Evolutionary conservation across 352 stramenopile genomes (phyloP).

Genomic region (Pythium phragmitis): DNA sequence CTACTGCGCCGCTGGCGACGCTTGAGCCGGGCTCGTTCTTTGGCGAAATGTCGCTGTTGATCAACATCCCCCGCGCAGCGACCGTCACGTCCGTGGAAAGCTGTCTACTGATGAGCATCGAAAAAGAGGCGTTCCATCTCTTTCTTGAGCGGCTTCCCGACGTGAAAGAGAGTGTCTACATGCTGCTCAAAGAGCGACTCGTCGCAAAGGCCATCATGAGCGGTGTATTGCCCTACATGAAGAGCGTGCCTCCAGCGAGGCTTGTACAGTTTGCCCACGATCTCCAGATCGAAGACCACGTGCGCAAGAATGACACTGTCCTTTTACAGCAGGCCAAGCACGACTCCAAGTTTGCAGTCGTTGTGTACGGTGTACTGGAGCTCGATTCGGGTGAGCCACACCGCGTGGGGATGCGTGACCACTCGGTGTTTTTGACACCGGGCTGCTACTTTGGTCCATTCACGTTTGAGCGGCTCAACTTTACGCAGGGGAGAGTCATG

Average conservation of each 20-base stretch:
- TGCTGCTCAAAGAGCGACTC: constrained; percentile 66
- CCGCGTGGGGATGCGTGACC: constrained; percentile 33
- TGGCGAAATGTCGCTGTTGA: constrained; percentile 78
- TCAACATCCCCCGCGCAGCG: constrained; percentile 73
- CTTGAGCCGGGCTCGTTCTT: constrained; percentile 75
- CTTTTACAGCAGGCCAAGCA: constrained; percentile 44
- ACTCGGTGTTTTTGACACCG: constrained; percentile 59
- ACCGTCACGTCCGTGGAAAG: constrained; percentile 67
- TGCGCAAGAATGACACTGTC: constrained; percentile 56
- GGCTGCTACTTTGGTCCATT: constrained; percentile 75
- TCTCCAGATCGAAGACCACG: constrained; percentile 64
- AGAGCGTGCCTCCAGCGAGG: constrained; percentile 44
- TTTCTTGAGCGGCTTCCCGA: constrained; percentile 61
- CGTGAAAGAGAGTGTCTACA: constrained; percentile 46
- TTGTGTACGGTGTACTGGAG: constrained; percentile 73
- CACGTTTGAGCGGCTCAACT: constrained; percentile 65
- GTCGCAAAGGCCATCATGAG: constrained; percentile 70
- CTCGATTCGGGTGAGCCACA: constrained; percentile 44
- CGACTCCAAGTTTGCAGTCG: constrained; percentile 45
- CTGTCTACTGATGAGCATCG: constrained; percentile 79
- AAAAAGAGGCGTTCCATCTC: constrained; percentile 69
- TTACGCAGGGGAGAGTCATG: constrained; percentile 43
- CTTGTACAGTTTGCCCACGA: constrained; percentile 62
- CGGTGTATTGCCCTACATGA: constrained; percentile 72
- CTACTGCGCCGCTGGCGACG: constrained; percentile 45